Base-by-base conservation (phyloP, 345 rosid genomes). In the Gossypium rotundifolium region DNA sequence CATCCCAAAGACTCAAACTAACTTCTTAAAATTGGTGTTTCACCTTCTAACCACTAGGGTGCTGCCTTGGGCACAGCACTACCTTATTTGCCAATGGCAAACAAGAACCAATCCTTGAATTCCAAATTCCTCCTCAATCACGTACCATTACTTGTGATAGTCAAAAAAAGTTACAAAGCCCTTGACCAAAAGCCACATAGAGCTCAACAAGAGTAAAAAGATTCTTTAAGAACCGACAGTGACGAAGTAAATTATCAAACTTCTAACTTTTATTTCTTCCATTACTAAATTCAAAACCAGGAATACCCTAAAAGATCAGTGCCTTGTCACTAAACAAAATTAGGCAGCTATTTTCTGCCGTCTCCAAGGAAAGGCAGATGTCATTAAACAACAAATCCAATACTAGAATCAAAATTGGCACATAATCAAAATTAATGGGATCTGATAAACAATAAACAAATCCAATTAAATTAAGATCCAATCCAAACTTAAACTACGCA, bases 391-490 rank as follows among this genome's bases (percentile, higher is more conserved):
- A 75, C 27, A 23, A 66, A 65, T 38, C 33, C 20, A 45, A 22
- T 46, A 69, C 38, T 18, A 53, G 2, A 58, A 57, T 13, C 18
- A 42, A 40, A 71, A 12, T 55, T 20, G 11, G 65, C 40, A 57
- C 51, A 71, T 9, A 57, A 62, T 49, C 17, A 46, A 74, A 63
- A 52, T 22, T 53, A 48, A 33, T 44, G 52, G 83, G 83, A 75
- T 77, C 83, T 70, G 29, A 45, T n/a, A 38, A 53, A 54, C 11
- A 74, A 77, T 11, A 23, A 65, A 77, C 64, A 44, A 78, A 65
- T 48, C 61, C 66, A 62, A 75, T 11, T 76, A 51, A 61, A 25
- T 27, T 40, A 65, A 75, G 86, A 88, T 84, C 89, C 80, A 85
- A 84, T 82, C 85, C 67, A 70, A 22, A 57, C 44, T 65, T 7